A percentile compares a stretch with the other conserved stretches of the same genome.
Conservation (phyloP, 2,329 filamentous ascomycete species). For the Clonostachys sp. region DNA sequence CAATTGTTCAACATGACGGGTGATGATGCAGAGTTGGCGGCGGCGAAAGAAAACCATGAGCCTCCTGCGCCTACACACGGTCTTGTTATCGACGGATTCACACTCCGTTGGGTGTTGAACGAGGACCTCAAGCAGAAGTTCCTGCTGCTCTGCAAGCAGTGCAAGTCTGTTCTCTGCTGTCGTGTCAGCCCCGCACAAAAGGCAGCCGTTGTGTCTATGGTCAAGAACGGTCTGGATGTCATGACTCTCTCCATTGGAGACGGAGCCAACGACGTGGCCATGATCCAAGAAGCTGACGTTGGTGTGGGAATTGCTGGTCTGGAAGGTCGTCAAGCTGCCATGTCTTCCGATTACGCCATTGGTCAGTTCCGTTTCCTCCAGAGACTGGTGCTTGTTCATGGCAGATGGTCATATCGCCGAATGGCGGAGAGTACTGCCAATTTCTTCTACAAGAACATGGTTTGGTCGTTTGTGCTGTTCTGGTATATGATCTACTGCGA, state of each 20-base stretch:
- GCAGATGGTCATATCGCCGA: constrained; percentile 93
- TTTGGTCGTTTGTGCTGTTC: constrained; percentile 95
- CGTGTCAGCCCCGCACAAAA: constrained; percentile 96
- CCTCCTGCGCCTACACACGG: constrained; percentile 85
- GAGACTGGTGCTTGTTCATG: constrained; percentile 81
- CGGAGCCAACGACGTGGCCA: constrained; percentile 92
- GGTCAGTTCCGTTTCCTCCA: constrained; percentile 89
- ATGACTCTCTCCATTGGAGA: constrained; percentile 94
- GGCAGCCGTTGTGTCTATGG: constrained; percentile 92
- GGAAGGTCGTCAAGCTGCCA: constrained; percentile 87
- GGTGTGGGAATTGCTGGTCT: constrained; percentile 93
- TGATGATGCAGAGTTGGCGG: constrained; percentile 76
- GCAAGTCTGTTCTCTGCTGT: constrained; percentile 93
- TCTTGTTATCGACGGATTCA: constrained; percentile 91
- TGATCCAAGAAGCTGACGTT: constrained; percentile 98
- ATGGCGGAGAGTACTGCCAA: constrained; percentile 93
- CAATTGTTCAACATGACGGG: constrained; percentile 73
- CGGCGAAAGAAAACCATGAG: constrained; percentile 77
- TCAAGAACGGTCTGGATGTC: constrained; percentile 90
- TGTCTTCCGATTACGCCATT: constrained; percentile 95
- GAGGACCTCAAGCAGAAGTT: constrained; percentile 87
- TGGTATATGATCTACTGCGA: constrained; percentile 97
- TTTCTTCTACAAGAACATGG: constrained; percentile 99
- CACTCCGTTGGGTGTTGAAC: constrained; percentile 80
- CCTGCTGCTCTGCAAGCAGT: constrained; percentile 91